Percentiles rank a stretch among this genome's conserved stretches.
These are phyloP conservation scores for Ophiorrhiza pumila DNA, from an alignment of 257 asterid species.

Conservation along the genomic window DNA sequence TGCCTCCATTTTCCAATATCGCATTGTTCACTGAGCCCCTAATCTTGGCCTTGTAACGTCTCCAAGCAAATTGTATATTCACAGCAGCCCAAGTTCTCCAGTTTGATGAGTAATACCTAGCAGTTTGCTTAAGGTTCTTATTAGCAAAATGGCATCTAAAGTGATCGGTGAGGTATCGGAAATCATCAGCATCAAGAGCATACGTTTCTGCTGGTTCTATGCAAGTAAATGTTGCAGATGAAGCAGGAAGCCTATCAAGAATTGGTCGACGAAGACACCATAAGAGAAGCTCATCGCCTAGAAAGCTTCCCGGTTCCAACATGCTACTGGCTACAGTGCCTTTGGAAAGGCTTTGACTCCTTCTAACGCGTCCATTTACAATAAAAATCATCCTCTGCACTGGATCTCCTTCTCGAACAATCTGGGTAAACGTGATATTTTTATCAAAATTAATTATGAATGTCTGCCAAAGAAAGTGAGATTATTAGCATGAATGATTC, in stretches of 20 bases:
- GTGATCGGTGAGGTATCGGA: constrained; percentile 32
- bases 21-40: not conserved
- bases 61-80: constrained; percentile 39
- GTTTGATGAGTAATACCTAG: constrained; percentile 37
- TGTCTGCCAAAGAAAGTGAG: not conserved
- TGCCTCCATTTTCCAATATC: not conserved
- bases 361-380: constrained; percentile 25
- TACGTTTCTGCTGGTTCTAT: constrained; percentile 29
- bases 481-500: not conserved
- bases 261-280: constrained; percentile 39
- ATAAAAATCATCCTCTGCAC: constrained; percentile 33
- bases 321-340: constrained; percentile 22
- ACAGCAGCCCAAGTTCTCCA: constrained; percentile 49
- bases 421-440: constrained; percentile 13
- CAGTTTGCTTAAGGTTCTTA: constrained; percentile 26
- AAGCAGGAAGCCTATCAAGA: constrained; percentile 27
- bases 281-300: constrained; percentile 40
- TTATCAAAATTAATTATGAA: not conserved
- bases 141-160: constrained; percentile 31
- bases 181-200: constrained; percentile 24
- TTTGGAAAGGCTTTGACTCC: constrained; percentile 28
- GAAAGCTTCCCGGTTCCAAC: constrained; percentile 35
- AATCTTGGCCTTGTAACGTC: constrained; percentile 14
- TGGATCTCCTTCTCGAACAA: constrained; percentile 36
- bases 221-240: constrained; percentile 33